Percentiles rank a stretch among this genome's conserved stretches.
Conservation (phyloP, 1,284 basidiomycete species). For the Pseudomicrostroma phylloplanum region DNA sequence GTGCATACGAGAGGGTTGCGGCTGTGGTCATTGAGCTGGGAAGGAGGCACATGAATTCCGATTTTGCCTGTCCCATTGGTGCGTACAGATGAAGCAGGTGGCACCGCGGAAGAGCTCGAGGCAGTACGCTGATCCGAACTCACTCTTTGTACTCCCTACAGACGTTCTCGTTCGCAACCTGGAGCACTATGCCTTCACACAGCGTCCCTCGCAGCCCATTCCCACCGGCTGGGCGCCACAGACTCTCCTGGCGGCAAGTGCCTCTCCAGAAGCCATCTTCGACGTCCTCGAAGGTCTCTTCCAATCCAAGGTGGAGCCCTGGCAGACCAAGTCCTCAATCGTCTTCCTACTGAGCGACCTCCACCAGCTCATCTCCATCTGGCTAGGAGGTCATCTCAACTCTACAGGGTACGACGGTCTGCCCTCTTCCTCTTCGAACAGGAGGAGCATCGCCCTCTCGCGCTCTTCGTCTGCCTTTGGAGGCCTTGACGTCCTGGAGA, state of each 20-base stretch:
- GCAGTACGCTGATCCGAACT: no score
- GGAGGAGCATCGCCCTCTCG: constrained; percentile 5
- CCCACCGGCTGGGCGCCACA: constrained; percentile 69
- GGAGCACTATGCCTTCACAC: constrained; percentile 36
- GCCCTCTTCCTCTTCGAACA: constrained; percentile 1
- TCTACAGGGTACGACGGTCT: not conserved
- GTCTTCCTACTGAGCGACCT: constrained; percentile 38
- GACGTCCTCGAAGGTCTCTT: constrained; percentile 79
- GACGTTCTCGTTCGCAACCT: constrained; percentile 38
- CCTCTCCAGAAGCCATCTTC: constrained; percentile 71
- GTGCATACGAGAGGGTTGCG: constrained; percentile 13
- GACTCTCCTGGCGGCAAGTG: constrained; percentile 68
- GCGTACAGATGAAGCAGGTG: no score
- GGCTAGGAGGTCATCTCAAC: constrained; percentile 21
- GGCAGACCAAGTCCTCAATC: constrained; percentile 32
- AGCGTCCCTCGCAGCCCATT: constrained; percentile 18
- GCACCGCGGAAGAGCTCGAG: no score
- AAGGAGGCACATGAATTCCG: constrained; percentile 21
- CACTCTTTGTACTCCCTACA: no score
- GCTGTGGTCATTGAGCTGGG: constrained; percentile 17
- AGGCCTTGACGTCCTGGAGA: not conserved
- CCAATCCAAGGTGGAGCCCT: constrained; percentile 53
- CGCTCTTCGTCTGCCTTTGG: not conserved
- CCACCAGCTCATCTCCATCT: constrained; percentile 23
- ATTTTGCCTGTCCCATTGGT: constrained; percentile 38